phyloP scores from a whole-genome alignment of 1,139 yeast genomes.

The Sugiyamaella sp. region DNA sequence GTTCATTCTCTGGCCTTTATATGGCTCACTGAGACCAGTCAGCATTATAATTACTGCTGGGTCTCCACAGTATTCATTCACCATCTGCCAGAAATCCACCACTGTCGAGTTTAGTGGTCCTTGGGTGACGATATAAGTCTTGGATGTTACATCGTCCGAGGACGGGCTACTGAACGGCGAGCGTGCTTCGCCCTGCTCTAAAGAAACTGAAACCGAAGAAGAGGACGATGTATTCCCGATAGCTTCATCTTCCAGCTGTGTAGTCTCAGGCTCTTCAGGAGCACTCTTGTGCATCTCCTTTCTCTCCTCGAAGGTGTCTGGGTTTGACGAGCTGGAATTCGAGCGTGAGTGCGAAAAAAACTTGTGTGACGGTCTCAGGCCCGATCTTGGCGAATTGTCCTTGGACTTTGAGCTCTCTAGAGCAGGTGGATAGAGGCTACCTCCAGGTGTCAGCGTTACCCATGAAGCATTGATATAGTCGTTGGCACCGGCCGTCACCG shows the following conservation, averaged over 20 bases:
- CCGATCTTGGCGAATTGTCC: neutral
- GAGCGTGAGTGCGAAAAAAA: neutral
- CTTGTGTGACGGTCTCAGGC: neutral
- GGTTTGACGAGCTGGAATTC: neutral
- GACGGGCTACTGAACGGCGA: slow-evolving; percentile 5
- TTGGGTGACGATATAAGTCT: slow-evolving; percentile 60
- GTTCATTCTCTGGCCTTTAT: slow-evolving; percentile 51
- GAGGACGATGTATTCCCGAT: slow-evolving; percentile 9
- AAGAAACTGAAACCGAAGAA: slow-evolving; percentile 7
- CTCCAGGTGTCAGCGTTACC: slow-evolving; percentile 41
- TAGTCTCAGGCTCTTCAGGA: neutral
- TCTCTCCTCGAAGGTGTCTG: neutral
- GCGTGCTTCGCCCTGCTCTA: neutral
- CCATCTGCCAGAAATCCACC: slow-evolving; percentile 87
- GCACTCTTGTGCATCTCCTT: neutral
- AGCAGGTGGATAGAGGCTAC: slow-evolving; percentile 25
- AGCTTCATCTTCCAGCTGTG: neutral
- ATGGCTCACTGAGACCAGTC: slow-evolving; percentile 64
- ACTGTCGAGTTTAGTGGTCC: slow-evolving; percentile 71
- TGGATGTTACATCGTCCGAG: slow-evolving; percentile 16
- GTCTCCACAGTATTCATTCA: slow-evolving; percentile 48
- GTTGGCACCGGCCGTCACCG: slow-evolving; percentile 37
- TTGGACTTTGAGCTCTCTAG: neutral
- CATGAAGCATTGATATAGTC: slow-evolving; percentile 55
- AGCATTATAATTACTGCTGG: slow-evolving; percentile 78